phyloP scores from a whole-genome alignment of 352 stramenopile species.

The Thraustochytrium striatum region DNA sequence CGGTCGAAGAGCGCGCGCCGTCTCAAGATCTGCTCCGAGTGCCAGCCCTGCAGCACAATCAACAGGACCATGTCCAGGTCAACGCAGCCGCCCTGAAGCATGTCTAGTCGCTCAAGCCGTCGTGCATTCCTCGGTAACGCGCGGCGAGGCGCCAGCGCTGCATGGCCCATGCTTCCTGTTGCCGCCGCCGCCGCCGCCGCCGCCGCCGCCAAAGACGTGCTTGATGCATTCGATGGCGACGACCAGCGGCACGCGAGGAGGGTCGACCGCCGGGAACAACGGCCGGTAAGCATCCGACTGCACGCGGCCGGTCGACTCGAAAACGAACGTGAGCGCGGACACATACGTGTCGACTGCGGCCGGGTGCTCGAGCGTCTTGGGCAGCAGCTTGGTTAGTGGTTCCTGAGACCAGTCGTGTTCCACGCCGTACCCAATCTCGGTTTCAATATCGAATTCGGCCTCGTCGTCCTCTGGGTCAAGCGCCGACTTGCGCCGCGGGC shows the following conservation, averaged over 20 bases:
- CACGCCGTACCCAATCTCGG: constrained; percentile 36
- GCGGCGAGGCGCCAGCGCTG: background rate
- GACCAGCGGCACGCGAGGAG: background rate
- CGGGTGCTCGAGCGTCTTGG: constrained; percentile 9
- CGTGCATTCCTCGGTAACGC: constrained; percentile 37
- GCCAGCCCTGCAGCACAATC: constrained; percentile 37
- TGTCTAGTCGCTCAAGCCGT: constrained; percentile 3
- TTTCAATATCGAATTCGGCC: constrained; percentile 7
- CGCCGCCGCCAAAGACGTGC: background rate
- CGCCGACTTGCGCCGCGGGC: constrained; percentile 14
- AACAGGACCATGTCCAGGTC: constrained; percentile 10
- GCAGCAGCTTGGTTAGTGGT: background rate
- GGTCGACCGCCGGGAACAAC: background rate
- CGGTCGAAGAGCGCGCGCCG: background rate
- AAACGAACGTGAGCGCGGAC: background rate
- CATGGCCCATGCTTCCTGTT: background rate
- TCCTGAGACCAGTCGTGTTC: constrained; percentile 31
- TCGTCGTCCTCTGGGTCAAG: constrained; percentile 18
- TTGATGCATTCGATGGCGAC: constrained; percentile 4
- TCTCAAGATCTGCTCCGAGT: constrained; percentile 26
- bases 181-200: background rate
- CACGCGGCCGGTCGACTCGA: background rate
- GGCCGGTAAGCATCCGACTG: background rate
- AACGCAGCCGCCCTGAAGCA: background rate
- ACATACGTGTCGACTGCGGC: constrained; percentile 26